phyloP scores from a whole-genome alignment of 257 asterid genomes.

The Solanum ossicruentum region DNA sequence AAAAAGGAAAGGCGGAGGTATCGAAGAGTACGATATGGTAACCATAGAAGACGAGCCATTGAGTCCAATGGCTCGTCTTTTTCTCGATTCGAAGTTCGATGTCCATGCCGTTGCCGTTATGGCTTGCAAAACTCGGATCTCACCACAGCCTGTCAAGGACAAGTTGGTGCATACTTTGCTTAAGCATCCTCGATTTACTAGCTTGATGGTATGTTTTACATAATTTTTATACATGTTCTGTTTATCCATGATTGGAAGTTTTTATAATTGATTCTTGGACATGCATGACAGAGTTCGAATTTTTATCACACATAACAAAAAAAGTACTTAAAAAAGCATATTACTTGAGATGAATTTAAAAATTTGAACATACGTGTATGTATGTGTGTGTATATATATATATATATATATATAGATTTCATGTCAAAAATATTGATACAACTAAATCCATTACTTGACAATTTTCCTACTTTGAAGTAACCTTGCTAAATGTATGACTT shows the following conservation, averaged over 20 bases:
- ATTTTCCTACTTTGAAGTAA: background rate
- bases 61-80: constrained; percentile 24
- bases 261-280: background rate
- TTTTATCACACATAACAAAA: background rate
- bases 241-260: background rate
- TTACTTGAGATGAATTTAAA: background rate
- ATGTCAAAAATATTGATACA: background rate
- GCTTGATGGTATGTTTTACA: constrained; percentile 10
- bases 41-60: constrained; percentile 15
- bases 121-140: background rate
- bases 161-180: constrained; percentile 9
- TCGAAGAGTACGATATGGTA: background rate
- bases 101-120: constrained; percentile 11
- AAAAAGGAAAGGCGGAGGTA: background rate
- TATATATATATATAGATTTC: background rate
- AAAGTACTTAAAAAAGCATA: background rate
- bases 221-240: background rate
- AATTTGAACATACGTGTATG: background rate
- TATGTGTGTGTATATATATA: no score
- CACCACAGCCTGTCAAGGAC: constrained; percentile 5
- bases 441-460: background rate
- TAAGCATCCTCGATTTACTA: constrained; percentile 28
- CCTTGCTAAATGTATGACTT: background rate
- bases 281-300: background rate
- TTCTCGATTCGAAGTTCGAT: constrained; percentile 17